phyloP scores from a whole-genome alignment of 192 early-diverging fungal species.

The Podila epigama region DNA sequence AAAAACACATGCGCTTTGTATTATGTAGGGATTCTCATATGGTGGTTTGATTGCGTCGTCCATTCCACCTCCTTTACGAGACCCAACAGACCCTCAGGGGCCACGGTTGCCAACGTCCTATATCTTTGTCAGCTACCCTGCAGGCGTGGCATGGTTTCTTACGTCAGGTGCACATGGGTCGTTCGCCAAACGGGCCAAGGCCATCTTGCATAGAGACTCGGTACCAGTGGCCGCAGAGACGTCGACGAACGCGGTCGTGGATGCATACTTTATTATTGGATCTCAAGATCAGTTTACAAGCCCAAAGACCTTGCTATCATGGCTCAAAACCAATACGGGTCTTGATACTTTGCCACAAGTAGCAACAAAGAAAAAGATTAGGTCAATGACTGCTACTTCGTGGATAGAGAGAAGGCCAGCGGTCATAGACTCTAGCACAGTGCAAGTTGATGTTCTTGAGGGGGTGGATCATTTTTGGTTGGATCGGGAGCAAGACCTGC shows the following conservation, averaged over 20 bases:
- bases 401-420: constrained; percentile 30
- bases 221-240: background rate
- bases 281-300: constrained; percentile 42
- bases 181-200: constrained; percentile 17
- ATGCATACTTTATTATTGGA: constrained; percentile 44
- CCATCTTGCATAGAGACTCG: constrained; percentile 14
- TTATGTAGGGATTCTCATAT: constrained; percentile 38
- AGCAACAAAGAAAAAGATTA: background rate
- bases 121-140: constrained; percentile 41
- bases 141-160: constrained; percentile 46
- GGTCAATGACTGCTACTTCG: background rate
- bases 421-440: too few relatives aligned
- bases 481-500: constrained; percentile 29
- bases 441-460: constrained; percentile 39
- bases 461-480: constrained; percentile 42
- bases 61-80: constrained; percentile 34
- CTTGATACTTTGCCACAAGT: constrained; percentile 6
- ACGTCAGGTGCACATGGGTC: constrained; percentile 28
- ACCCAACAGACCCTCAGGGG: constrained; percentile 15
- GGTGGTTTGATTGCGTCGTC: constrained; percentile 43
- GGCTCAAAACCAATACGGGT: constrained; percentile 36
- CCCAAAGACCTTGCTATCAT: constrained; percentile 20
- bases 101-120: constrained; percentile 31
- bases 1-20: too few relatives aligned
- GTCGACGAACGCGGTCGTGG: background rate